phyloP scores from a whole-genome alignment of 2,329 filamentous ascomycete species.

The Diaporthe sp. region DNA sequence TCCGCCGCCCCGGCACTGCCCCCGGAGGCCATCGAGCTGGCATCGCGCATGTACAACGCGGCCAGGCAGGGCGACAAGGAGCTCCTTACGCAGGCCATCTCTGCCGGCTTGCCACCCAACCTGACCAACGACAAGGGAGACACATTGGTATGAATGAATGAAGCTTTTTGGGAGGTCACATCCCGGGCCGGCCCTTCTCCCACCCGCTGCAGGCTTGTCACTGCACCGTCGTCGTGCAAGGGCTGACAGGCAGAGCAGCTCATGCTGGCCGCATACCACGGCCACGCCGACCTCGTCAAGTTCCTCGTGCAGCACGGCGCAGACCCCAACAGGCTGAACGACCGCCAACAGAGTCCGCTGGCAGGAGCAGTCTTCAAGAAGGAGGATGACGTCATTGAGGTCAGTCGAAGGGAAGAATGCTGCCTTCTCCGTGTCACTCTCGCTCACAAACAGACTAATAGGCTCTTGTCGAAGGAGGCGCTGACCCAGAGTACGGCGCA shows the following conservation, averaged over 20 bases:
- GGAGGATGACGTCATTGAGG: constrained; percentile 74
- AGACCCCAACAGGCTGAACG: constrained; percentile 78
- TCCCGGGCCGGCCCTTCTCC: not conserved
- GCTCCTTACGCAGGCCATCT: constrained; percentile 73
- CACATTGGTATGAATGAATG: constrained; percentile 65
- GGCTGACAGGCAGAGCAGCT: constrained; percentile 57
- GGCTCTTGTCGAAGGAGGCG: constrained; percentile 65
- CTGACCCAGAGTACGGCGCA: constrained; percentile 66
- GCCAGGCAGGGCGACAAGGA: constrained; percentile 72
- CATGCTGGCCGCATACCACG: constrained; percentile 81
- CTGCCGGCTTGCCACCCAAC: constrained; percentile 76
- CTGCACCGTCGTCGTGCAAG: too few species aligned
- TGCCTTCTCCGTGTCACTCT: not conserved
- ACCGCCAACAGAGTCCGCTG: constrained; percentile 76
- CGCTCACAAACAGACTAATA: constrained; percentile 42
- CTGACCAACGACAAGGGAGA: constrained; percentile 82
- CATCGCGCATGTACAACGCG: constrained; percentile 75
- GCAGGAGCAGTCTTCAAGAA: constrained; percentile 82
- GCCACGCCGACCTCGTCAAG: constrained; percentile 71
- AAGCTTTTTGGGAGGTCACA: not conserved
- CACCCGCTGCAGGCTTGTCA: not conserved
- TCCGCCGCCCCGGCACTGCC: constrained; percentile 58
- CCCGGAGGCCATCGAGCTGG: constrained; percentile 76
- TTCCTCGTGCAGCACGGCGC: constrained; percentile 74
- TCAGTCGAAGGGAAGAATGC: constrained; percentile 46